Conservation (phyloP, 108 stramenopile genomes). For the Nannochloropsis gaditana region DNA sequence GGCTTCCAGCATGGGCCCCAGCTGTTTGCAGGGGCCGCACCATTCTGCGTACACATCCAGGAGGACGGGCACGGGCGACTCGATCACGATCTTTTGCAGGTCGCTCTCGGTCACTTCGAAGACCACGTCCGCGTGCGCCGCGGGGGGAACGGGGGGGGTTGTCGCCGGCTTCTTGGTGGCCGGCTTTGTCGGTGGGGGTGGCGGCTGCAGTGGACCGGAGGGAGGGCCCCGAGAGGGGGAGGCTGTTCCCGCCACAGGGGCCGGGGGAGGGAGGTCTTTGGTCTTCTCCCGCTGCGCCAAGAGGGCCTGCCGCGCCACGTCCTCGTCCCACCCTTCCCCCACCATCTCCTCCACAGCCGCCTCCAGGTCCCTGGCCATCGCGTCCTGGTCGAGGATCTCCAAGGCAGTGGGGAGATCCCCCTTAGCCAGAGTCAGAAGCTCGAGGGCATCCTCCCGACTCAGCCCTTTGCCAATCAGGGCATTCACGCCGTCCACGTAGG, state of each 20-base stretch:
- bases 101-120: slow-evolving; percentile 47
- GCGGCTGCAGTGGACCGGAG: not conserved
- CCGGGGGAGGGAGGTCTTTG: slow-evolving; percentile 30
- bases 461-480: slow-evolving; percentile 32
- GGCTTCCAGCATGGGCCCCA: slow-evolving; percentile 52
- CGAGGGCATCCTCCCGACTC: too few species aligned
- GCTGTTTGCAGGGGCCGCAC: slow-evolving; percentile 57
- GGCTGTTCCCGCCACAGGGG: not conserved
- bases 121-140: slow-evolving; percentile 46
- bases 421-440: not conserved
- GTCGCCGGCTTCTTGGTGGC: not conserved
- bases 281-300: slow-evolving; percentile 44
- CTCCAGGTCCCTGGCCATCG: not conserved
- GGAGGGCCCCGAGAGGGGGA: too few species aligned
- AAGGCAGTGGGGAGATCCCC: slow-evolving; percentile 29
- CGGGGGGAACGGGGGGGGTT: slow-evolving; percentile 35
- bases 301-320: slow-evolving; percentile 50
- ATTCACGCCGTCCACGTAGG: slow-evolving; percentile 19
- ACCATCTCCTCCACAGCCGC: slow-evolving; percentile 33
- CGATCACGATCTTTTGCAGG: slow-evolving; percentile 50
- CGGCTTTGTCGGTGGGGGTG: not conserved
- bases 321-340: slow-evolving; percentile 50
- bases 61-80: slow-evolving; percentile 51
- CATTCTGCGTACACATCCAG: slow-evolving; percentile 55
- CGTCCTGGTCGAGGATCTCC: slow-evolving; percentile 24